Base-by-base conservation (phyloP, 768 basidiomycete species). In the Amyloporia xantha region DNA sequence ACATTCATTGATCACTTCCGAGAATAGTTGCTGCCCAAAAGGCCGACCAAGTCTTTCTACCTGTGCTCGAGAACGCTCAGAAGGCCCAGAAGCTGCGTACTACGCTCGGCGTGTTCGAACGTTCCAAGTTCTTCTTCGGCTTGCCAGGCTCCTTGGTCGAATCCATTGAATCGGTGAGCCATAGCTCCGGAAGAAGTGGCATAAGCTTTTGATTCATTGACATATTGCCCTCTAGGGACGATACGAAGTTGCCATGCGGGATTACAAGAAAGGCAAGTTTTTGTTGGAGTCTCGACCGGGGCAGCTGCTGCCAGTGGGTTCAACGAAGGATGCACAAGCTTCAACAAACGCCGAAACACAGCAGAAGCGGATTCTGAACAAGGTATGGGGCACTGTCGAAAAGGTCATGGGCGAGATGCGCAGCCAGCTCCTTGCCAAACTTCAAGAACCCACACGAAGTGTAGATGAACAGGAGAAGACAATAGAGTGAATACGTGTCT, bases 121-220 rank as follows among this genome's bases (percentile, higher is more conserved):
- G 92, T 37, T 94, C 91, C 44, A 95, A 94, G 59, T 99, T 97
- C 76, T 91, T 98, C 67, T 98, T 98, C 77, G 97, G 95, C 60
- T 76, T 99, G n/a, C 95, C 96, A 0, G 85, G 86, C 25, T 84
- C 86, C 40, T 79, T 99, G 20, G 76, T 88, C 20, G 95, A 94
- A 62, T 85, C 79, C 15, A 86, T 98, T 45, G 87, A 95, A 64
- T 85, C 85, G 49, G 93, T 94, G 61, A 57, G 83, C 69, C 21
- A 2, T 36, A 27, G 1, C 10, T 25, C n/a, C 15, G 17, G 5
- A 3, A 12, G 12, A 26, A 7, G 9, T 39, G 38, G 19, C 19
- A 7, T 2, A 19, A n/a, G 23, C 21, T 13, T 20, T 21, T 10
- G 19, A 6, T 4, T 41, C 26, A 25, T n/a, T 49, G 2, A n/a